Evolutionary conservation across 2,329 filamentous ascomycete genomes (phyloP).

Genomic region (Calonectria leucothoes): DNA sequence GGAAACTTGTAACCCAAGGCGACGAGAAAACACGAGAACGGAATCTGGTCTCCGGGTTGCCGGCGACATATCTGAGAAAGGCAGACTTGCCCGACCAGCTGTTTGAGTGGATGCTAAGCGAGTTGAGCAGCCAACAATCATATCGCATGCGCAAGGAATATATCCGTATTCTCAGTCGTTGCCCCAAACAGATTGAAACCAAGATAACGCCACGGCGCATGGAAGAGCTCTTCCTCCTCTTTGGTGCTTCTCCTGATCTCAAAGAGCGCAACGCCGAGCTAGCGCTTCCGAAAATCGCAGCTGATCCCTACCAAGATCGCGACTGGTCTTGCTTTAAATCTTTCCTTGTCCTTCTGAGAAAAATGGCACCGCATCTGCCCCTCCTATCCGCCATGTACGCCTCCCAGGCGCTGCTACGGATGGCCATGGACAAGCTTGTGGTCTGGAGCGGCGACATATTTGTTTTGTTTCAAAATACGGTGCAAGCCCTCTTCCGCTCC

Average conservation of each 20-base stretch:
- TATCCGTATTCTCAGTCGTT: conserved; percentile 62
- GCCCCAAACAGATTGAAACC: conserved; percentile 55
- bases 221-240: conserved; percentile 64
- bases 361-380: conserved; percentile 51
- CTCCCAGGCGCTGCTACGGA: conserved; percentile 61
- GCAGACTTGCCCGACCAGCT: conserved; percentile 69
- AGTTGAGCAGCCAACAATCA: conserved; percentile 67
- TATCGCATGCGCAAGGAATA: conserved; percentile 71
- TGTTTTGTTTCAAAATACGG: conserved; percentile 52
- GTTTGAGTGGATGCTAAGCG: conserved; percentile 73
- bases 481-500: conserved; percentile 56
- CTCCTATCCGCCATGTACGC: conserved; percentile 51
- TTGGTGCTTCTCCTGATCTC: conserved; percentile 68
- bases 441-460: conserved; percentile 56
- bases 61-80: conserved; percentile 57
- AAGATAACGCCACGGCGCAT: conserved; percentile 60
- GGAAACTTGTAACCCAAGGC: conserved; percentile 62
- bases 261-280: conserved; percentile 41
- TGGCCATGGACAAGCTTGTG: conserved; percentile 66
- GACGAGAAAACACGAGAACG: conserved; percentile 61
- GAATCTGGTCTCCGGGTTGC: conserved; percentile 71
- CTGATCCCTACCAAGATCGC: conserved; percentile 48
- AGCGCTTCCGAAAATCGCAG: conserved; percentile 31
- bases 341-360: conserved; percentile 56
- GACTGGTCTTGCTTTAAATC: conserved; percentile 60